Evolutionary conservation across 2,329 filamentous ascomycete genomes (phyloP), one percentile per base, ranked within the genome.

Genomic region (Penicillium carneum): DNA sequence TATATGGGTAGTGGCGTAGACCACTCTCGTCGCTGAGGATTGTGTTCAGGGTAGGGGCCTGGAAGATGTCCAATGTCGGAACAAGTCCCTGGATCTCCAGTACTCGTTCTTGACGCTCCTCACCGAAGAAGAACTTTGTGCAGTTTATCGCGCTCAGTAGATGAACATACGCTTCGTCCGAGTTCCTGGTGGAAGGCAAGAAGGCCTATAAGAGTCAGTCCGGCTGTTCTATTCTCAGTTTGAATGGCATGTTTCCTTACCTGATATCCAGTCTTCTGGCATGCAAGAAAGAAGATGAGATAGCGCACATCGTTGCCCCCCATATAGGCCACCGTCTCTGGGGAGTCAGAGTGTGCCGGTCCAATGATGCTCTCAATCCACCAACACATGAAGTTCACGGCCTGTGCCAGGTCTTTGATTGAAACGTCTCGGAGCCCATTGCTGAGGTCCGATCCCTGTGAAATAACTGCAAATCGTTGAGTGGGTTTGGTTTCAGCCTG

Each of bases 1-100:
- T 50, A 39, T 57, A 72, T 8, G 66, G 55, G 56, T 71, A 75
- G 11, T 55, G 50, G 20, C 56, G 52, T 26, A 57, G 31, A 29
- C 53, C 57, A 31, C 10, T 23, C 38, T 63, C 33, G 10, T 64
- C 58, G n/a, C n/a, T 18, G 9, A 69, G 41, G 0, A 68, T 63
- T 2, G 23, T 11, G 20, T 61, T 46, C 3, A 64, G n/a, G n/a
- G 49, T 39, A 1, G 63, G 63, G 6, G 64, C 7, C 16, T 57
- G 39, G 20, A 63, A 69, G 2, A 60, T 58, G 9, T 57, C 31
- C 18, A 69, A 55, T 23, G 20, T 34, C 2, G 64, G 46, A 12
- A 51, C 41, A 11, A 66, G 43, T 4, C 31, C 48, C 9, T 71
- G 57, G 4, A 72, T 57, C 34, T 69, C 68, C 87, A 82, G 88